These are phyloP conservation scores for Aaosphaeria arxii DNA, from an alignment of 2,329 filamentous ascomycete genomes.

Conservation along the genomic window DNA sequence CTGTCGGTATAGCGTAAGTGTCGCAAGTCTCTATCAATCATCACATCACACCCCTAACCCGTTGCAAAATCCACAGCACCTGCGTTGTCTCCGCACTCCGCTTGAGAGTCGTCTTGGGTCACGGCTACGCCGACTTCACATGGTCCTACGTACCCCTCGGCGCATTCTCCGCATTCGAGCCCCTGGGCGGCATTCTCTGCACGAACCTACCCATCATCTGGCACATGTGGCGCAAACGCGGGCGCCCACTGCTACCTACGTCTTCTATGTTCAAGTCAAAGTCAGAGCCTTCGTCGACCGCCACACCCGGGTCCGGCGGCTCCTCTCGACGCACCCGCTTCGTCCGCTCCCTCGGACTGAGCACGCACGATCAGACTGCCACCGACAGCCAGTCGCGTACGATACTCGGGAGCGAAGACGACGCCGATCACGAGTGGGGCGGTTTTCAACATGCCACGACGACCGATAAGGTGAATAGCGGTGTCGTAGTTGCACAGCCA, in stretches of 20 bases:
- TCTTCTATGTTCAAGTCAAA: not conserved
- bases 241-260: not conserved
- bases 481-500: constrained; percentile 2
- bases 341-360: constrained; percentile 20
- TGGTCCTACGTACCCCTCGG: constrained; percentile 34
- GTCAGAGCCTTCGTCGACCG: not conserved
- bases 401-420: constrained; percentile 10
- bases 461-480: not conserved
- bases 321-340: constrained; percentile 17
- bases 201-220: constrained; percentile 34
- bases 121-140: constrained; percentile 27
- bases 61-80: constrained; percentile 13
- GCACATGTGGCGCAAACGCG: constrained; percentile 29
- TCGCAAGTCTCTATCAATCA: not conserved
- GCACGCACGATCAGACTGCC: constrained; percentile 15
- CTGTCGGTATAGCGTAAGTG: constrained; percentile 30
- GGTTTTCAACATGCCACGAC: not conserved
- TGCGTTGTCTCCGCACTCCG: constrained; percentile 30
- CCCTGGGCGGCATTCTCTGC: constrained; percentile 32
- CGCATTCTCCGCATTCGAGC: constrained; percentile 32
- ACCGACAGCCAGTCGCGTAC: constrained; percentile 20
- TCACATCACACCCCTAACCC: not conserved
- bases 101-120: constrained; percentile 28
- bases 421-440: constrained; percentile 3
- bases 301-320: constrained; percentile 16